phyloP scores from a whole-genome alignment of 179 eudicot species.

The Spinacia oleracea region DNA sequence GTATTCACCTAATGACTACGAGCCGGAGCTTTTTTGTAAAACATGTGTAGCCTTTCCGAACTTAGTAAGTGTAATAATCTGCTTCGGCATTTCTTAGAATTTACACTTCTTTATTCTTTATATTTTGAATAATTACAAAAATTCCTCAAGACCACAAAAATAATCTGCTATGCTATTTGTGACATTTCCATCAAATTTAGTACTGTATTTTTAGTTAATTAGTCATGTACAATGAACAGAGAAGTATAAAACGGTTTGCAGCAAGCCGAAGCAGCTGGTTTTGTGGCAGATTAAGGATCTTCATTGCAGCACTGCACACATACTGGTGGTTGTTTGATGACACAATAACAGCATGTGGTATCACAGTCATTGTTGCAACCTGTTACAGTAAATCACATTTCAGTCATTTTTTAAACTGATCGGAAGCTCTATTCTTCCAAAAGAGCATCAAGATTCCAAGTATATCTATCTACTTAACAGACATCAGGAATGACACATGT shows the following conservation, averaged over 20 bases:
- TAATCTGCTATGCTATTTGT: background rate
- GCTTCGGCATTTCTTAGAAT: slow-evolving; percentile 8
- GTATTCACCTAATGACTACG: background rate
- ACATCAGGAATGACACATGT: too few species aligned
- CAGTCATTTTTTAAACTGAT: background rate
- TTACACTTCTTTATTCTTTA: background rate
- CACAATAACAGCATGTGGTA: slow-evolving; percentile 68
- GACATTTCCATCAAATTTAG: background rate
- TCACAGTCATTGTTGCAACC: slow-evolving; percentile 74
- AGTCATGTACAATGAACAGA: too few species aligned
- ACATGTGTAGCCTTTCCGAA: slow-evolving; percentile 11
- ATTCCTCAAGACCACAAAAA: too few species aligned
- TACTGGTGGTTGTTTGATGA: slow-evolving; percentile 62
- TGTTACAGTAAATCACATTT: slow-evolving; percentile 22
- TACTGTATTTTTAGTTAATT: background rate
- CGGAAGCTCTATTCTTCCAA: background rate
- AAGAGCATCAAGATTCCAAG: background rate
- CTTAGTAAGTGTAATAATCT: slow-evolving; percentile 17
- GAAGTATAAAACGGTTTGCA: background rate
- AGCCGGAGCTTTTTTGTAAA: slow-evolving; percentile 10
- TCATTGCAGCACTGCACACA: slow-evolving; percentile 63
- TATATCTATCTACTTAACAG: too few species aligned
- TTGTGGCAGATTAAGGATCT: slow-evolving; percentile 30
- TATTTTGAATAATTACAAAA: background rate
- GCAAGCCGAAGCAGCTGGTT: background rate